Percentiles rank a stretch among this genome's conserved stretches.
These are phyloP conservation scores for Podochytrium sp. DNA, from an alignment of 192 early-diverging fungal genomes.

Conservation along the genomic window DNA sequence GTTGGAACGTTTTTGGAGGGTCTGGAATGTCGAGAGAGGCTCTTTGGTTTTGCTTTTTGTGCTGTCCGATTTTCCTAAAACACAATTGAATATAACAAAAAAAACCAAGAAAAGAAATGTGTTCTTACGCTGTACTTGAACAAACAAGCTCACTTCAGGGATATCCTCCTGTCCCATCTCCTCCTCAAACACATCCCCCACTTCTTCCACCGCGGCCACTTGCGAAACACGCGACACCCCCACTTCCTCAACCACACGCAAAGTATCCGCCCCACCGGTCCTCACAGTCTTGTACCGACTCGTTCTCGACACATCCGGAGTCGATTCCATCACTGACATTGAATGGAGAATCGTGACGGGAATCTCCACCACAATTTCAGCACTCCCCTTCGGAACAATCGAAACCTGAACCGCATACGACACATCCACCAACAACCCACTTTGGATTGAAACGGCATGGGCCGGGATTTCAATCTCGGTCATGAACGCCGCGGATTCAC, in stretches of 20 bases:
- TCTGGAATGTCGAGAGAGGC: no score
- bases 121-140: no score
- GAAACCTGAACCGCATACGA: slow-evolving; percentile 50
- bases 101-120: no score
- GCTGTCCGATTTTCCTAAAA: no score
- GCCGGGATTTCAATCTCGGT: slow-evolving; percentile 47
- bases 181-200: not conserved
- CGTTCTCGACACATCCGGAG: not conserved
- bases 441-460: slow-evolving; percentile 37
- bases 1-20: no score
- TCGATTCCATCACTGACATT: slow-evolving; percentile 18
- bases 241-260: not conserved
- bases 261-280: not conserved
- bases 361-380: slow-evolving; percentile 37
- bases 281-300: not conserved
- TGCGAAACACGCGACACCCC: not conserved
- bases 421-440: slow-evolving; percentile 45
- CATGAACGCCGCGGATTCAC: slow-evolving; percentile 29
- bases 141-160: no score
- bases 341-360: slow-evolving; percentile 54
- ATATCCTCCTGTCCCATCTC: not conserved
- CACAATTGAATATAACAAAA: no score
- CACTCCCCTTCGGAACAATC: slow-evolving; percentile 32
- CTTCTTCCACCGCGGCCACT: not conserved
- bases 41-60: no score